Evolutionary conservation across 257 asterid species (phyloP).

Genomic region (Osmanthus fragrans): DNA sequence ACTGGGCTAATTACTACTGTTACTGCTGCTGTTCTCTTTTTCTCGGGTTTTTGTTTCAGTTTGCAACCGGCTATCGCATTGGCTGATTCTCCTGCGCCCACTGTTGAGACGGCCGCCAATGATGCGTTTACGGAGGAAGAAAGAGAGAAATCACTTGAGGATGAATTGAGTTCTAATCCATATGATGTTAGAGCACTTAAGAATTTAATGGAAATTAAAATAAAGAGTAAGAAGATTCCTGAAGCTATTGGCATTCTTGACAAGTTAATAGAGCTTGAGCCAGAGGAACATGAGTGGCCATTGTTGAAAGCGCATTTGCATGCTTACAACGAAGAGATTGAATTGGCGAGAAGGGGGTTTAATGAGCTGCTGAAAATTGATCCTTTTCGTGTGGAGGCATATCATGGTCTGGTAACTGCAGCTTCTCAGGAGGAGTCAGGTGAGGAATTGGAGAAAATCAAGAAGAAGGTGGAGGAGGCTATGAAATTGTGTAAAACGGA

Average conservation of each 20-base stretch:
- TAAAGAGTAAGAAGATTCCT: slow-evolving; percentile 51
- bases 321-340: slow-evolving; percentile 54
- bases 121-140: slow-evolving; percentile 43
- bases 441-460: slow-evolving; percentile 46
- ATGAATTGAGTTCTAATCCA: slow-evolving; percentile 51
- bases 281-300: slow-evolving; percentile 80
- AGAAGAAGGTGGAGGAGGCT: slow-evolving; percentile 52
- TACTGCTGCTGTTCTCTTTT: slow-evolving; percentile 49
- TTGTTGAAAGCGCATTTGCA: slow-evolving; percentile 76
- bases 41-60: slow-evolving; percentile 32
- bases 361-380: slow-evolving; percentile 60
- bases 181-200: slow-evolving; percentile 50
- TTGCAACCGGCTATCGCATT: slow-evolving; percentile 30
- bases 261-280: slow-evolving; percentile 61
- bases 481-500: slow-evolving; percentile 60
- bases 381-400: slow-evolving; percentile 79
- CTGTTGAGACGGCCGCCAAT: slow-evolving; percentile 28
- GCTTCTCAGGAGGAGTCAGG: slow-evolving; percentile 59
- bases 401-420: slow-evolving; percentile 83
- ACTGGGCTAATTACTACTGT: slow-evolving; percentile 40
- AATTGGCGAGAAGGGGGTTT: slow-evolving; percentile 61
- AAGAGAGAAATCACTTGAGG: slow-evolving; percentile 50
- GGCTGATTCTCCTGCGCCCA: slow-evolving; percentile 32
- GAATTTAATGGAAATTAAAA: slow-evolving; percentile 65
- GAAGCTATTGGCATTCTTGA: slow-evolving; percentile 67